Base-by-base conservation (phyloP, 805 yeast genomes). In the Hanseniaspora taiwanica region DNA sequence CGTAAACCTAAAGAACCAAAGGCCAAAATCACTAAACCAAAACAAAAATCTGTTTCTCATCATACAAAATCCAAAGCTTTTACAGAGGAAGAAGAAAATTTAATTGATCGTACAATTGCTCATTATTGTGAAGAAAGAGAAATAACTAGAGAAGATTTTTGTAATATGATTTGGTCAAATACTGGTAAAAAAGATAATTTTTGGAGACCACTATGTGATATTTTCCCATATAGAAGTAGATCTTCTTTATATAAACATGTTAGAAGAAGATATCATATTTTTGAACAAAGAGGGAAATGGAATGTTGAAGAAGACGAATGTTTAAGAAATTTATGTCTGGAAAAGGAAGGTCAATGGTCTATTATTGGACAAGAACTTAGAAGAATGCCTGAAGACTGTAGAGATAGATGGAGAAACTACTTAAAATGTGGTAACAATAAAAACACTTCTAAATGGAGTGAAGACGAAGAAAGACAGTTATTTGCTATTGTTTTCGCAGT, bases 371-470 rank as follows among this genome's bases (percentile, higher is more conserved):
- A 70, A 40, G 64, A 66, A 6, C 66, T 89, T 74, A 84, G 82
- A 12, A 68, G 97, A 52, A 89, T 89, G 97, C 96, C 97, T 0
- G 97, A 89, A 54, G 97, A 89, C 61, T 87, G 96, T 59, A 71
- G 97, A 50, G 97, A 89, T 58, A 69, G 97, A 50, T 89, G 94
- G 94, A 70, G 97, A 59, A 89, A 89, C 56, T 89, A 87, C 55
- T 81, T 87, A 46, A 87, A 87, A 58, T 89, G 96, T 64, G 96
- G 96, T 19, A 67, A 66, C 14, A 73, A 73, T 40, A 68, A 96
- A 47, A 74, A 77, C 7, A 70, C 73, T 29, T 21, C 21, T 12
- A 83, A 81, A 55, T 87, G 97, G 97, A 64, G 79, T 0, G 54
- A 58, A 1, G 75, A 71, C 27, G 95, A 84, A 52, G 96, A 87